Base-by-base conservation (phyloP, 768 basidiomycete genomes). In the Boletus reticulatus region DNA sequence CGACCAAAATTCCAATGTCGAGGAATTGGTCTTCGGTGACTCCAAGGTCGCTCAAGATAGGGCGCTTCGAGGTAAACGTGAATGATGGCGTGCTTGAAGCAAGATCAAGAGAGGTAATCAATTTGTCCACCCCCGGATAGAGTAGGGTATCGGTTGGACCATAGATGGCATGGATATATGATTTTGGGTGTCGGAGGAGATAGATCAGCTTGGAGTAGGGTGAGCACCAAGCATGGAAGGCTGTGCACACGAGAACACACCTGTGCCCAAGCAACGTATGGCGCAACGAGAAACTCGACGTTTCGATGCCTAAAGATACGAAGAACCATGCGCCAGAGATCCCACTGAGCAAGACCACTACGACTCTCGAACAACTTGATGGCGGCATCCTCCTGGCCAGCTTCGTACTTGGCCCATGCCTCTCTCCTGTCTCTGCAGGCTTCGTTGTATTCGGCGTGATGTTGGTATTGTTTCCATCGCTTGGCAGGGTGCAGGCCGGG, bases 261-360 rank as follows among this genome's bases (percentile, higher is more conserved):
- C 84, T 98, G 96, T 43, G 96, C 90, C 88, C 92, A 94, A 36
- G 94, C 88, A 50, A 92, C 78, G 73, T 98, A 98, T 12, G 97
- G 97, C 44, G 97, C 95, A 56, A 98, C 87, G 45, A 98, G 81
- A 68, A 94, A 98, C 74, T 98, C 96, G 55, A 97, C 94, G 62
- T 92, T 92, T 43, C 96, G 80, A 73, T 98, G 91, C 68, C 92
- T 85, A 73, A 98, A 97, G 49, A 95, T 89, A 56, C 95, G 80
- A 64, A 97, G 75, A 8, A 98, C 87, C 77, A 92, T 84, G 68
- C 94, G 84, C 87, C 96, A 91, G n/a, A 98, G 79, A 73, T 98
- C 96, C 85, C 88, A 92, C 65, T 92, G 91, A 45, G 80, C 76
- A 52, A 91, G 77, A 46, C 82, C 79, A 61, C 80, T 85, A 43